Evolutionary conservation across 805 yeast species (phyloP), one percentile per base, ranked within the genome.

Genomic region (Candida hispaniensis): DNA sequence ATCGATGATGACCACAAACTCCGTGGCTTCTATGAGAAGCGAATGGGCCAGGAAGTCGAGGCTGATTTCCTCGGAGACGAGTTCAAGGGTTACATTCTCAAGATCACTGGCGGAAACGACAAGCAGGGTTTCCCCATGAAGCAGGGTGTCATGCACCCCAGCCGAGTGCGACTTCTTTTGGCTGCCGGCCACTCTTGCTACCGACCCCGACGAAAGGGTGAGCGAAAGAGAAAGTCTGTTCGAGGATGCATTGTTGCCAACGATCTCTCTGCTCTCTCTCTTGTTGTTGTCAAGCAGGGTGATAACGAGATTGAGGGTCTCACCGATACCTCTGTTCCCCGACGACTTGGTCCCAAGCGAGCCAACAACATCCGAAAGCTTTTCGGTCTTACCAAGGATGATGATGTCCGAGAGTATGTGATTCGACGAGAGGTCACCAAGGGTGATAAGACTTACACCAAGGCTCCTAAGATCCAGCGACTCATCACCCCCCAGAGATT

Each of bases 61-160:
- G 98, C 97, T 69, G 98, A 91, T 68, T 67, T 83, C 50, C 80
- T 91, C 58, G 93, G 94, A 62, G 97, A 91, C 60, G 98, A 93
- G 73, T 83, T 88, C 88, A 88, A 85, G 71, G 98, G 98, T 62
- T 91, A 91, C 85, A 67, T 83, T 63, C 86, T 91, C 81, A 93
- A 79, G 75, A 86, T 91, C 67, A 70, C 96, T 58, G 98, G 98
- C 65, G 98, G 98, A 79, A 91, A 91, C 80, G 98, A 91, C 75
- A 91, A 91, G 74, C 98, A 91, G 75, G 98, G 98, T 74, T 91
- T 91, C 95, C 97, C 98, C 72, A 91, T 93, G 98, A 91, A 86
- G 72, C 98, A 93, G 73, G 98, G 98, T 79, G 98, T 91, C 52
- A 73, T 91, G 77, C 91, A 83, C 75, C 97, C 98, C 71, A 85